Base-by-base conservation (phyloP, 345 rosid genomes). In the Aurinia saxatilis region DNA sequence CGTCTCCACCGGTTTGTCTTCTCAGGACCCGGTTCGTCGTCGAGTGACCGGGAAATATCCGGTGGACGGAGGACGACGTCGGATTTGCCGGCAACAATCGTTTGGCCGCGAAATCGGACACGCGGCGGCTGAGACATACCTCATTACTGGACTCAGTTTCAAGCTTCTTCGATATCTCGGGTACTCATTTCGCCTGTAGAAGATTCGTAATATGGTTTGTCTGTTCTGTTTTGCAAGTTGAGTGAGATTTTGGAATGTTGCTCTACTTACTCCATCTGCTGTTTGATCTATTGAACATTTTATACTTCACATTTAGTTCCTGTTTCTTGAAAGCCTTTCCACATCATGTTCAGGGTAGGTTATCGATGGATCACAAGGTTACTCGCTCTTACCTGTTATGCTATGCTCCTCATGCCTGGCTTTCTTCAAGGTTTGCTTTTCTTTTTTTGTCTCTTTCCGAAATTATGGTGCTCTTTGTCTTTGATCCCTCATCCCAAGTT, bases 401-500 rank as follows among this genome's bases (percentile, higher is more conserved):
- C 96, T 52, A 66, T 87, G 79, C 74, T 89, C 36, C 96, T 90
- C 55, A 60, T 90, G 85, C 97, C 99, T 3, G 99, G 97, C 47
- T 93, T 93, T 79, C 76, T 93, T 63, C 91, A 87, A 87, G 97
- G 99, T 90, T 50, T 57, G 18, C 1, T 69, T 18, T 37, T n/a
- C n/a, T 23, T 3, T 36, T 48, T 30, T 5, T 42, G 3, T 40
- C 39, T 16, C n/a, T 54, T 8, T 62, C 29, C 45, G 21, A 15
- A 4, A 13, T 44, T 5, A 10, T 33, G 21, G 15, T 35, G 10
- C 12, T 21, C 34, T 56, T 44, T 49, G 40, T 8, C 30, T 57
- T 67, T 50, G 11, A 12, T 45, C 40, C 11, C 52, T 50, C 18
- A 17, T 42, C 4, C 15, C 45, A 19, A 16, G 10, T 65, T 63